These are phyloP conservation scores for Arxiozyma bovina DNA, from an alignment of 1,139 yeast species.

Conservation along the genomic window DNA sequence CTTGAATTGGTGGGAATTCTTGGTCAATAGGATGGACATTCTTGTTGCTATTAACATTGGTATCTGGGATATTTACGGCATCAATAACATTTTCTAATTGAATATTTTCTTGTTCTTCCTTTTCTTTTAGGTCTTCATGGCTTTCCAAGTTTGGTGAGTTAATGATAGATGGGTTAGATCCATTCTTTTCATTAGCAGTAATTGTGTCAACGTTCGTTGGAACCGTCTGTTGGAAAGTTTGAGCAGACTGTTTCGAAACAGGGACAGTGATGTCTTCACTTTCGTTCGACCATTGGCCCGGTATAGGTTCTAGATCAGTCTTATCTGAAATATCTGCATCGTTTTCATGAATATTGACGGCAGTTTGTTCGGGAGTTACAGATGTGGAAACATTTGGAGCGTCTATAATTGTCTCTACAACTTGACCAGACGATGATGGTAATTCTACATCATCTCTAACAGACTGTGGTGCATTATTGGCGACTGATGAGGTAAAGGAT, in stretches of 20 bases:
- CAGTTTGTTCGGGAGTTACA: not conserved
- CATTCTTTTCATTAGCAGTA: slow-evolving; percentile 2
- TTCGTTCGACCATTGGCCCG: slow-evolving; percentile 17
- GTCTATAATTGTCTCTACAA: slow-evolving; percentile 8
- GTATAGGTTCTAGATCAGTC: slow-evolving; percentile 9
- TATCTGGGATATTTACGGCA: slow-evolving; percentile 6
- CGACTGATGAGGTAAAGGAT: slow-evolving; percentile 82
- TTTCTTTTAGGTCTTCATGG: slow-evolving; percentile 1
- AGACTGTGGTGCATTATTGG: slow-evolving; percentile 83
- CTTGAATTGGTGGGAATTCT: slow-evolving; percentile 68
- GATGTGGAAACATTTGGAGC: slow-evolving; percentile 5
- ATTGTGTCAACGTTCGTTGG: not conserved
- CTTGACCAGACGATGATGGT: slow-evolving; percentile 13
- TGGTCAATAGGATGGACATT: slow-evolving; percentile 27
- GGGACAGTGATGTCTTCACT: not conserved
- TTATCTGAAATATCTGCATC: not conserved
- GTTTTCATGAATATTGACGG: not conserved
- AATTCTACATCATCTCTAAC: slow-evolving; percentile 36
- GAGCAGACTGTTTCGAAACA: not conserved
- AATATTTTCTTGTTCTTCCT: slow-evolving; percentile 1
- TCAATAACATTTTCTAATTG: slow-evolving; percentile 7
- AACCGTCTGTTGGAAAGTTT: not conserved
- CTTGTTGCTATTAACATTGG: slow-evolving; percentile 5
- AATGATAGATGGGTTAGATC: slow-evolving; percentile 13
- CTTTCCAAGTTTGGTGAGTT: slow-evolving; percentile 9